Base-by-base conservation (phyloP, 1,284 basidiomycete species). In the Rhodotorula sp. region DNA sequence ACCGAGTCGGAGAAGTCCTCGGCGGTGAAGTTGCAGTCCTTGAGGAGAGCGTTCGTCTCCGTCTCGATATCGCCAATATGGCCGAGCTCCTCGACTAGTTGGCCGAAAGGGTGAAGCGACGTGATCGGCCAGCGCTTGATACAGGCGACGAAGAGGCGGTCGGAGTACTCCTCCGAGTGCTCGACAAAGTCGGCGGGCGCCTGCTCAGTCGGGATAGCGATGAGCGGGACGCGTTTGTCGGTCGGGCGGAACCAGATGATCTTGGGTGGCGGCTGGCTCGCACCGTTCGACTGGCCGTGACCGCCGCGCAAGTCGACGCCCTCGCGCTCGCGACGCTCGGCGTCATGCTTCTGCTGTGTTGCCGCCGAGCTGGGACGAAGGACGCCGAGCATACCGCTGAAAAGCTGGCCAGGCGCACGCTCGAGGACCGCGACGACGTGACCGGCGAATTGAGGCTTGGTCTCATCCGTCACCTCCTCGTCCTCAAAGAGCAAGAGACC, bases 231-330 rank as follows among this genome's bases (percentile, higher is more conserved):
- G 72, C 96, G 91, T 83, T 99, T 99, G 85, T 98, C 94, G 48
- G 95, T 97, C 4, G 96, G 96, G 82, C 98, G 95, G 86, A 99
- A 98, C 96, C 96, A 99, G 63, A 99, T 94, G 76, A 99, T 99
- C 85, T 97, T 99, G 75, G 95, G 96, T 54, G 94, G 89, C 50
- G 80, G 78, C 59, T 90, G 87, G 30, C 22, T 28, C 46, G 9
- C 10, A n/a, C 50, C 11, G 88, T 86, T 52, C 82, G 84, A 63
- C 89, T 34, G 18, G 44, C 28, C 28, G 44, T 47, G n/a, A 4
- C 46, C 60, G 22, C 60, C 65, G n/a, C 70, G 78, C 68, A 88
- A 87, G 79, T 94, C 92, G 59, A 76, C 76, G 62, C 94, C 94
- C 79, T 97, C 95, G 60, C 96, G 89, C 81, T 97, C 93, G 65